phyloP scores from a whole-genome alignment of 2,329 filamentous ascomycete species.

The Simplicillium sp. region DNA sequence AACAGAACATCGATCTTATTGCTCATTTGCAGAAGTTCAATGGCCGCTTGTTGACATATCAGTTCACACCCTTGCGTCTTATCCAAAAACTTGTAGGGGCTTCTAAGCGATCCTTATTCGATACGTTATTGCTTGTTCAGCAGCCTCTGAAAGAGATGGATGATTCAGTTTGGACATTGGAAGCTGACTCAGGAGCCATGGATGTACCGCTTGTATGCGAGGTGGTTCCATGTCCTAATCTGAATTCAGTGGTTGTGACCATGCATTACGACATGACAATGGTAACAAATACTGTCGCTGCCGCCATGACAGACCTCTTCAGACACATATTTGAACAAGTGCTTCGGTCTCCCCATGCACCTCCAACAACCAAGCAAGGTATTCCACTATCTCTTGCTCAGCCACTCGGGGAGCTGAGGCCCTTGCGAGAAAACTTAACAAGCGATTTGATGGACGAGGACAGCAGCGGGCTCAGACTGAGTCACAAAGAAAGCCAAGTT shows the following conservation, averaged over 20 bases:
- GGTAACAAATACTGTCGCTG: slow-evolving; percentile 16
- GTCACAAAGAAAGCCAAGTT: slow-evolving; percentile 24
- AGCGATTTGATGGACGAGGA: background rate
- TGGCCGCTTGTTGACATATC: slow-evolving; percentile 52
- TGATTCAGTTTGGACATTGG: slow-evolving; percentile 42
- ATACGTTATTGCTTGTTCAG: slow-evolving; percentile 74
- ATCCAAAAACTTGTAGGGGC: slow-evolving; percentile 46
- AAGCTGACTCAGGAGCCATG: slow-evolving; percentile 54
- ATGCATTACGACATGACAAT: slow-evolving; percentile 52
- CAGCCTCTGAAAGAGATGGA: slow-evolving; percentile 50
- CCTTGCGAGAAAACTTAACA: slow-evolving; percentile 4
- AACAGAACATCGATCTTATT: slow-evolving; percentile 47
- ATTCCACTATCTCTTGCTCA: slow-evolving; percentile 13
- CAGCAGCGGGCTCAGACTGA: slow-evolving; percentile 6
- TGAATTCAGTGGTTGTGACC: slow-evolving; percentile 45
- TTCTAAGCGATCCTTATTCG: slow-evolving; percentile 53
- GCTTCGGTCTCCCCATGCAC: slow-evolving; percentile 16
- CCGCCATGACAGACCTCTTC: slow-evolving; percentile 19
- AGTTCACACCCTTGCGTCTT: slow-evolving; percentile 64
- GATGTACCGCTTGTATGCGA: slow-evolving; percentile 72
- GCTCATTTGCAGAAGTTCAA: slow-evolving; percentile 53
- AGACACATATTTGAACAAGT: slow-evolving; percentile 16
- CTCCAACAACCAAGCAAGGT: slow-evolving; percentile 7
- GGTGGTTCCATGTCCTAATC: slow-evolving; percentile 44
- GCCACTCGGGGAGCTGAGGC: slow-evolving; percentile 6